These are phyloP conservation scores for Candida arabinofermentans DNA, from an alignment of 805 yeast genomes.

Conservation along the genomic window DNA sequence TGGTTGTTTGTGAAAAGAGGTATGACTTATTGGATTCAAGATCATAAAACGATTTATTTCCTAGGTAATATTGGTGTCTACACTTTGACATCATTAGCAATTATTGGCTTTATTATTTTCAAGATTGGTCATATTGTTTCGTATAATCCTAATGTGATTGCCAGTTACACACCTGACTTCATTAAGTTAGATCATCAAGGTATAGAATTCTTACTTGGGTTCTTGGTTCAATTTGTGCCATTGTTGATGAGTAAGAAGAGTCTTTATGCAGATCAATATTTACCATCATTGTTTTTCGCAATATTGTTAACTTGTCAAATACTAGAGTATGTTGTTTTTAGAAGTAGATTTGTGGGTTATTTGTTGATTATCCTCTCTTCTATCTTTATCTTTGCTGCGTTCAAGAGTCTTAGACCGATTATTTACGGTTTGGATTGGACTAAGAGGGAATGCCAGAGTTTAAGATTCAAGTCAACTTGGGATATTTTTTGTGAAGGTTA, in stretches of 20 bases:
- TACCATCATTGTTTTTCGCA: slow-evolving; percentile 47
- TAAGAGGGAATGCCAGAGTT: slow-evolving; percentile 33
- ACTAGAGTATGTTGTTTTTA: slow-evolving; percentile 37
- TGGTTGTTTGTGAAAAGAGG: slow-evolving; percentile 66
- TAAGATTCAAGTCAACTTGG: slow-evolving; percentile 39
- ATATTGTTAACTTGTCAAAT: slow-evolving; percentile 41
- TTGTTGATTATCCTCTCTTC: slow-evolving; percentile 20
- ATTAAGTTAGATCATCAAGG: slow-evolving; percentile 23
- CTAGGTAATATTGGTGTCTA: slow-evolving; percentile 64
- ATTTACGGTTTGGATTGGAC: slow-evolving; percentile 48
- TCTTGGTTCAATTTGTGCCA: slow-evolving; percentile 55
- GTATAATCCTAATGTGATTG: slow-evolving; percentile 18
- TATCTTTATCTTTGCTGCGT: slow-evolving; percentile 26
- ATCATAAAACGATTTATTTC: slow-evolving; percentile 46
- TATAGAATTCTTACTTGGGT: slow-evolving; percentile 47
- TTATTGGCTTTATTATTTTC: slow-evolving; percentile 23
- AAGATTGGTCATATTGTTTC: slow-evolving; percentile 11
- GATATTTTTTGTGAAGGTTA: slow-evolving; percentile 38
- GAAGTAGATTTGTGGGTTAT: slow-evolving; percentile 27
- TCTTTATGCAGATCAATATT: slow-evolving; percentile 39
- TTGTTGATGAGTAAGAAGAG: slow-evolving; percentile 40
- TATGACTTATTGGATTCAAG: slow-evolving; percentile 50
- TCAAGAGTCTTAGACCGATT: slow-evolving; percentile 34
- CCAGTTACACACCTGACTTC: slow-evolving; percentile 5
- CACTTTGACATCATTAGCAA: slow-evolving; percentile 38